phyloP scores from a whole-genome alignment of 192 early-diverging fungal species.

The Lunasporangiospora selenospora region DNA sequence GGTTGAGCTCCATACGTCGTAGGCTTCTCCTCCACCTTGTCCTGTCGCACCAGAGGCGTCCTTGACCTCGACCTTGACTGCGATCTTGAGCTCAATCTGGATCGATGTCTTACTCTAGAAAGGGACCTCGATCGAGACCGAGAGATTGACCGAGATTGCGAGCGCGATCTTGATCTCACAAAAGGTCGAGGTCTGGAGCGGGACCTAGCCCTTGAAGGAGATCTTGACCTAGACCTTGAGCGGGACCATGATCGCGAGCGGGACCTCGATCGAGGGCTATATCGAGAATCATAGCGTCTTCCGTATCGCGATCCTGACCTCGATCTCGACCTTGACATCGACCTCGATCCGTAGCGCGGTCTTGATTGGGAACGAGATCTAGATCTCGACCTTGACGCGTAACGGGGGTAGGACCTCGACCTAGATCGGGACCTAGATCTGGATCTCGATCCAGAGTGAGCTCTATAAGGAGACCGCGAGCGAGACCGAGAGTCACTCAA shows the following conservation, averaged over 20 bases:
- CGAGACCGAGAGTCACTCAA: background rate
- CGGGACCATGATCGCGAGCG: background rate
- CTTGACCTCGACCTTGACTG: too few relatives aligned
- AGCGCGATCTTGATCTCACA: background rate
- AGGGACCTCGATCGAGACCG: too few relatives aligned
- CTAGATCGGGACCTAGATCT: background rate
- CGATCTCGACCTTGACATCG: constrained; percentile 1
- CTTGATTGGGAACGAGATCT: background rate
- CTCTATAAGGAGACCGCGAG: background rate
- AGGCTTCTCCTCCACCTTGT: too few relatives aligned
- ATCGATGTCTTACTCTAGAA: too few relatives aligned
- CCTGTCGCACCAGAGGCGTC: too few relatives aligned
- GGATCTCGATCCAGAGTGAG: constrained; percentile 1
- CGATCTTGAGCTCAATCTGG: too few relatives aligned
- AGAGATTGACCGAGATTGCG: background rate
- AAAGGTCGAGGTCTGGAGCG: background rate
- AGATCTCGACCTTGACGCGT: constrained; percentile 11
- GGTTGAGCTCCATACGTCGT: too few relatives aligned
- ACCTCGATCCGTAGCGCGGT: constrained; percentile 2
- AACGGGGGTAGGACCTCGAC: constrained; percentile 6
- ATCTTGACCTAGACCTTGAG: background rate
- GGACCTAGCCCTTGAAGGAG: background rate
- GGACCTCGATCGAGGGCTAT: background rate
- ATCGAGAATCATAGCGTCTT: background rate
- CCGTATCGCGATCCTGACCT: background rate